Percentiles rank a stretch among this genome's conserved stretches.
phyloP scores from a whole-genome alignment of 129 eudicot genomes.

The Centella asiatica region DNA sequence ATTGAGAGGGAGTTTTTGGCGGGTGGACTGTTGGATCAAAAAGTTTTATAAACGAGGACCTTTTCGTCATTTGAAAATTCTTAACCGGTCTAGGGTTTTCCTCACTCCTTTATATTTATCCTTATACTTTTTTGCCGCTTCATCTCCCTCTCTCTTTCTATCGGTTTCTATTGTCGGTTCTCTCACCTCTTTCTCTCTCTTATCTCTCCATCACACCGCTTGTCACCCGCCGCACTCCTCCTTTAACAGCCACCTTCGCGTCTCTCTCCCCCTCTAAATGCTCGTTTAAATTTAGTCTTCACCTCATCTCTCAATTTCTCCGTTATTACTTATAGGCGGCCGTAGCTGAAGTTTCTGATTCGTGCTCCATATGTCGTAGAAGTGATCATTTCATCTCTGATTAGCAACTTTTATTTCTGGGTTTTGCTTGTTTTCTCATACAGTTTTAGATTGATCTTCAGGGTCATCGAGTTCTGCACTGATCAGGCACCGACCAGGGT shows the following conservation, averaged over 20 bases:
- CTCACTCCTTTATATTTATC: neutral
- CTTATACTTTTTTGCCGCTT: conserved; percentile 4
- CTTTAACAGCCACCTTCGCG: neutral
- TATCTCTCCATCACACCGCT: neutral
- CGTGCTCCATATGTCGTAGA: neutral
- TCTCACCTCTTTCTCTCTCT: neutral
- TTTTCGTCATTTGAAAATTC: neutral
- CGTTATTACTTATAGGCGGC: neutral
- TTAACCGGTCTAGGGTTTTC: conserved; percentile 9
- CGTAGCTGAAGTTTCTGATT: neutral
- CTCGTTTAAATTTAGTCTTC: neutral
- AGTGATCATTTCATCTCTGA: neutral
- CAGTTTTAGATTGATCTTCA: neutral
- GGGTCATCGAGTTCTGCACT: neutral
- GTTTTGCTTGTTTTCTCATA: neutral
- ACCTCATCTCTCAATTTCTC: neutral
- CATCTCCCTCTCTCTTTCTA: neutral
- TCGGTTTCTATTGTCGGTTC: neutral
- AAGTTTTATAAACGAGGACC: neutral
- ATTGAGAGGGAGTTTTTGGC: neutral
- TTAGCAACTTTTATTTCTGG: neutral
- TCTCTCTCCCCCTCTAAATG: neutral
- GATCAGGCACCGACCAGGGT: neutral
- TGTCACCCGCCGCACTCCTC: neutral
- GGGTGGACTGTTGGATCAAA: neutral